Percentiles rank a stretch among this genome's conserved stretches.
phyloP scores from a whole-genome alignment of 106 monocot species.

The Allium fistulosum region DNA sequence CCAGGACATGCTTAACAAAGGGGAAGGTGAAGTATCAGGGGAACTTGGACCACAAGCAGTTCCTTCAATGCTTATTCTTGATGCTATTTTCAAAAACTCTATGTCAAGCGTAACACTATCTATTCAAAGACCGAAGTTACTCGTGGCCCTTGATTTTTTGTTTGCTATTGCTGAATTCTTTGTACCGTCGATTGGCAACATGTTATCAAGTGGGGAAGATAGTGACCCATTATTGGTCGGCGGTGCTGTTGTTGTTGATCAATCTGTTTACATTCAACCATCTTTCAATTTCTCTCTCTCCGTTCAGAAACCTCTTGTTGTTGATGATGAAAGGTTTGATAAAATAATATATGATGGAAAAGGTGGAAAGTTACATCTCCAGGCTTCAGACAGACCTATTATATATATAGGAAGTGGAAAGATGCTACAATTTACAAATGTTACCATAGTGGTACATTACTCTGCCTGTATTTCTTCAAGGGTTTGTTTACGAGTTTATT shows the following conservation, averaged over 20 bases:
- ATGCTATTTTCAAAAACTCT: slow-evolving; percentile 55
- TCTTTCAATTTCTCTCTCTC: slow-evolving; percentile 52
- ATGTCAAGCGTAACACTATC: slow-evolving; percentile 57
- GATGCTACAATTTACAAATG: slow-evolving; percentile 84
- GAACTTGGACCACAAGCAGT: slow-evolving; percentile 29
- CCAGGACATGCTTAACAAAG: slow-evolving; percentile 11
- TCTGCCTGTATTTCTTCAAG: not conserved
- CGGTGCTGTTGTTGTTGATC: slow-evolving; percentile 56
- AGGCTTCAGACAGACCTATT: slow-evolving; percentile 46
- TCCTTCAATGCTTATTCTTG: slow-evolving; percentile 88
- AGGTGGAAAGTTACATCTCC: slow-evolving; percentile 71
- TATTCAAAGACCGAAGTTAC: slow-evolving; percentile 84
- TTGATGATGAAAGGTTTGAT: slow-evolving; percentile 79
- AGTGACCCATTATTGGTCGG: slow-evolving; percentile 26
- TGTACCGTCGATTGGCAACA: slow-evolving; percentile 61
- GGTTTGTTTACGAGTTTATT: too few species aligned
- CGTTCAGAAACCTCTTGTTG: slow-evolving; percentile 64
- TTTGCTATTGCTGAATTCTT: slow-evolving; percentile 79
- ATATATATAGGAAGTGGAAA: slow-evolving; percentile 80
- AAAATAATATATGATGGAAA: slow-evolving; percentile 94
- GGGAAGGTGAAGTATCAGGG: slow-evolving; percentile 12
- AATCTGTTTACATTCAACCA: slow-evolving; percentile 59
- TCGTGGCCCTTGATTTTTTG: slow-evolving; percentile 92
- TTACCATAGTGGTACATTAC: slow-evolving; percentile 63
- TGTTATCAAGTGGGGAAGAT: slow-evolving; percentile 65